Conservation (phyloP, 768 basidiomycete genomes). For the Multifurca ochricompacta region DNA sequence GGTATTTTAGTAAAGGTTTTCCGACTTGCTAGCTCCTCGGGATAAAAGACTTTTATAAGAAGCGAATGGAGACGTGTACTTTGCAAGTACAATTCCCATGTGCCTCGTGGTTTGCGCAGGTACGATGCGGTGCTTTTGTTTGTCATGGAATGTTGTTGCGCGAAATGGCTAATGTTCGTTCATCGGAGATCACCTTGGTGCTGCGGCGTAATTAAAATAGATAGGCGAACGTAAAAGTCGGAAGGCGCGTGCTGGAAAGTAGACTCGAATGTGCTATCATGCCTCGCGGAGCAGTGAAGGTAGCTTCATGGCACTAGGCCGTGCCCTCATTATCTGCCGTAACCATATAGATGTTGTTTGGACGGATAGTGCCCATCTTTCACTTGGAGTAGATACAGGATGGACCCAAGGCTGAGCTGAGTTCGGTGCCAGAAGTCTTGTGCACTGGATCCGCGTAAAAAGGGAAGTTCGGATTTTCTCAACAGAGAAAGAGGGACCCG, state of each 20-base stretch:
- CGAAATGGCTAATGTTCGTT: not conserved
- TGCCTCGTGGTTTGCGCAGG: not conserved
- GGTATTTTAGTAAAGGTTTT: not conserved
- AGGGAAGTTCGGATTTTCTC: too few relatives aligned
- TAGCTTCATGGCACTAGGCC: not conserved
- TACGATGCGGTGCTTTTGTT: not conserved
- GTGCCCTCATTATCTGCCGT: not conserved
- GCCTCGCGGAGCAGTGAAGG: conserved; percentile 1
- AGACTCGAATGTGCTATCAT: not conserved
- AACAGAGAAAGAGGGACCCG: too few relatives aligned
- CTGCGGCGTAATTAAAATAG: not conserved
- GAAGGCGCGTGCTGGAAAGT: too few relatives aligned
- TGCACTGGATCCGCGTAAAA: too few relatives aligned
- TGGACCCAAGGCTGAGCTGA: too few relatives aligned
- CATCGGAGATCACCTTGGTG: not conserved
- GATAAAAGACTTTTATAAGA: not conserved
- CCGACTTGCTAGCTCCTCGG: not conserved
- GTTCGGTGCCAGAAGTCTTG: not conserved
- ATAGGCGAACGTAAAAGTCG: not conserved
- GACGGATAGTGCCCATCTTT: not conserved
- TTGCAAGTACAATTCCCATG: too few relatives aligned
- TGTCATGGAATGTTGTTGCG: not conserved
- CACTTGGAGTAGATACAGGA: not conserved
- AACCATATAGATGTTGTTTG: not conserved
- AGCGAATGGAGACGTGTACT: not conserved